Evolutionary conservation across 2,329 filamentous ascomycete genomes (phyloP).

Genomic region (Domatiomyces catenatus): DNA sequence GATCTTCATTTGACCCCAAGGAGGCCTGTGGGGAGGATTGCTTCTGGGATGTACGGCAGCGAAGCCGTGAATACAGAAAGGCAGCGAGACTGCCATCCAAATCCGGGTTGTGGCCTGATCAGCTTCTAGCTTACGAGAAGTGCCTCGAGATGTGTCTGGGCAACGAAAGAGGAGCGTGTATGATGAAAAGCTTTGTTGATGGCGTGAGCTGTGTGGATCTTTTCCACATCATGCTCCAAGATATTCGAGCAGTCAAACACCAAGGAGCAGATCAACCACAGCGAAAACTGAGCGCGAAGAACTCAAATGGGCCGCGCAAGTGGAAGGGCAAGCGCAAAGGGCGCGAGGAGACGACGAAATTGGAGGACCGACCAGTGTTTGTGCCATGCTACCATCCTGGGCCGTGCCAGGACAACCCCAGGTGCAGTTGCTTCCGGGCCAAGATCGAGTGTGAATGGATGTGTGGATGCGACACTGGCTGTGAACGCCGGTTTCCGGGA

Average conservation of each 20-base stretch:
- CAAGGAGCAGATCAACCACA: not conserved
- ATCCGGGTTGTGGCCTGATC: slow-evolving; percentile 1
- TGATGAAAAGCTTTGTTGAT: slow-evolving; percentile 10
- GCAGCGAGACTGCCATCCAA: slow-evolving; percentile 3
- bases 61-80: slow-evolving; percentile 4
- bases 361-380: slow-evolving; percentile 14
- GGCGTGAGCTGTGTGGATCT: slow-evolving; percentile 10
- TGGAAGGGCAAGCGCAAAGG: slow-evolving; percentile 5
- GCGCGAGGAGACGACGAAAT: slow-evolving; percentile 1
- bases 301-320: not conserved
- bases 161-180: slow-evolving; percentile 13
- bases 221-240: slow-evolving; percentile 11
- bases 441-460: slow-evolving; percentile 17
- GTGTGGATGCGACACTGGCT: slow-evolving; percentile 14
- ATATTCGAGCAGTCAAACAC: slow-evolving; percentile 5
- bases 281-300: slow-evolving; percentile 3
- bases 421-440: slow-evolving; percentile 13
- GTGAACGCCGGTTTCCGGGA: slow-evolving; percentile 16
- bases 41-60: slow-evolving; percentile 2
- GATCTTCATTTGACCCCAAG: not conserved
- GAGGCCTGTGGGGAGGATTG: not conserved
- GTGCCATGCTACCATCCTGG: slow-evolving; percentile 17
- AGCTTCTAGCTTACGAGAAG: not conserved
- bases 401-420: slow-evolving; percentile 12
- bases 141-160: slow-evolving; percentile 7